Conservation (phyloP, 2,329 filamentous ascomycete species). For the Hypoxylon sp. region DNA sequence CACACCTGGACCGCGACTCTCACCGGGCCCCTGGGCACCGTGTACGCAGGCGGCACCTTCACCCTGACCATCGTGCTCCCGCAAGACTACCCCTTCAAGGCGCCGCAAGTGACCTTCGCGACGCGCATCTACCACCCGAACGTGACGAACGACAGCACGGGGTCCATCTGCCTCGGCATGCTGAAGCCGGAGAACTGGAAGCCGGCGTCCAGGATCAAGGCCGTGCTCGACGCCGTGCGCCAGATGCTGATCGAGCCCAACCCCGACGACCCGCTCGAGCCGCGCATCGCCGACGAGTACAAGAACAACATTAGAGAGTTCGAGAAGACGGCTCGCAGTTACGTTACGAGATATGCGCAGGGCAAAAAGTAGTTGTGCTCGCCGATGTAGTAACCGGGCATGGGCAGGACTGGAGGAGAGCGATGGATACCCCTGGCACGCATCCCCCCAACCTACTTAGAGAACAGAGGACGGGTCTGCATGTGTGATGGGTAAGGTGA, state of each 20-base stretch:
- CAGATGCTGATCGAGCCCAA: slow-evolving; percentile 84
- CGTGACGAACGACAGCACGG: slow-evolving; percentile 87
- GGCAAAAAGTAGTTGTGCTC: slow-evolving; percentile 39
- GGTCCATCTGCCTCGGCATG: slow-evolving; percentile 87
- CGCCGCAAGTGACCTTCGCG: slow-evolving; percentile 82
- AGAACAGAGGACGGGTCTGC: background rate
- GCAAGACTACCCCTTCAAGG: slow-evolving; percentile 89
- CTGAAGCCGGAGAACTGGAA: slow-evolving; percentile 94
- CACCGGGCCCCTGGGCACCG: slow-evolving; percentile 60
- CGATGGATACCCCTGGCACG: background rate
- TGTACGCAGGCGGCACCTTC: slow-evolving; percentile 79
- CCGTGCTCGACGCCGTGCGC: slow-evolving; percentile 83
- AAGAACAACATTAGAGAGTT: slow-evolving; percentile 77
- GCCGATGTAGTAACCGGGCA: background rate
- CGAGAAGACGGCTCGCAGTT: slow-evolving; percentile 81
- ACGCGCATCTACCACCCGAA: slow-evolving; percentile 98
- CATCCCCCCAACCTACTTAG: background rate
- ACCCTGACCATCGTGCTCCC: slow-evolving; percentile 81
- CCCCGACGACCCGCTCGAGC: slow-evolving; percentile 90
- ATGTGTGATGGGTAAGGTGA: background rate
- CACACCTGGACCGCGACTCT: slow-evolving; percentile 68
- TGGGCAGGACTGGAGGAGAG: background rate
- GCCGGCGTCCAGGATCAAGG: slow-evolving; percentile 81
- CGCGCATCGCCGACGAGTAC: slow-evolving; percentile 87
- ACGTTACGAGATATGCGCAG: slow-evolving; percentile 80